phyloP scores from a whole-genome alignment of 1,284 basidiomycete genomes.

The Cystobasidium pallidum region DNA sequence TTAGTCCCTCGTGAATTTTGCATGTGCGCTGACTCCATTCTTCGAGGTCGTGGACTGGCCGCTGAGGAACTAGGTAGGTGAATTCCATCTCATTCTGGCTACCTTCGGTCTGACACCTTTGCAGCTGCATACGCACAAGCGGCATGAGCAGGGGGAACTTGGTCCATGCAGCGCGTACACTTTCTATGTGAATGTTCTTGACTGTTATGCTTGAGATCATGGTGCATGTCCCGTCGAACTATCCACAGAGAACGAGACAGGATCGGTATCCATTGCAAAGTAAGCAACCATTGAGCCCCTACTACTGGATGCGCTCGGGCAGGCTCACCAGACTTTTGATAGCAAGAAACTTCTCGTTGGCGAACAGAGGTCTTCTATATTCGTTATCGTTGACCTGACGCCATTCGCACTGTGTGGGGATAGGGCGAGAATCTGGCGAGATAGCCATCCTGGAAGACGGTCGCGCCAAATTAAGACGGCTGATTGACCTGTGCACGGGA shows the following conservation, averaged over 20 bases:
- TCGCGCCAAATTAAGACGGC: no score
- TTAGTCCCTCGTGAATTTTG: background rate
- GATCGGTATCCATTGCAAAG: no score
- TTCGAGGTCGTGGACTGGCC: background rate
- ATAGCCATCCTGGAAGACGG: background rate
- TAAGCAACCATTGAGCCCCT: background rate
- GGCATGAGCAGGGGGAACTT: background rate
- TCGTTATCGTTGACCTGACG: background rate
- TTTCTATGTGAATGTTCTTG: background rate
- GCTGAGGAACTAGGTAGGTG: background rate
- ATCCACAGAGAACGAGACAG: background rate
- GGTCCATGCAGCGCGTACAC: background rate
- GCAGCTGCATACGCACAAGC: slow-evolving; percentile 10
- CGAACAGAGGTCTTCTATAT: slow-evolving; percentile 13
- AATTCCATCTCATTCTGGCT: background rate
- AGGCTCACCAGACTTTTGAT: slow-evolving; percentile 13
- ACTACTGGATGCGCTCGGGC: background rate
- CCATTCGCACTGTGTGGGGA: background rate
- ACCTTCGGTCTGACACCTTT: background rate
- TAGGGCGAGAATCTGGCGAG: background rate
- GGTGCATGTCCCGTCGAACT: slow-evolving; percentile 19
- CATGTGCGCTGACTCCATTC: background rate
- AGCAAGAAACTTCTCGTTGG: slow-evolving; percentile 20
- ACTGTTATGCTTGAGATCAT: slow-evolving; percentile 15
- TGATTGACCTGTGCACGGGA: background rate